Conservation (phyloP, 768 basidiomycete species). For the Xerocomus potaroensis region DNA sequence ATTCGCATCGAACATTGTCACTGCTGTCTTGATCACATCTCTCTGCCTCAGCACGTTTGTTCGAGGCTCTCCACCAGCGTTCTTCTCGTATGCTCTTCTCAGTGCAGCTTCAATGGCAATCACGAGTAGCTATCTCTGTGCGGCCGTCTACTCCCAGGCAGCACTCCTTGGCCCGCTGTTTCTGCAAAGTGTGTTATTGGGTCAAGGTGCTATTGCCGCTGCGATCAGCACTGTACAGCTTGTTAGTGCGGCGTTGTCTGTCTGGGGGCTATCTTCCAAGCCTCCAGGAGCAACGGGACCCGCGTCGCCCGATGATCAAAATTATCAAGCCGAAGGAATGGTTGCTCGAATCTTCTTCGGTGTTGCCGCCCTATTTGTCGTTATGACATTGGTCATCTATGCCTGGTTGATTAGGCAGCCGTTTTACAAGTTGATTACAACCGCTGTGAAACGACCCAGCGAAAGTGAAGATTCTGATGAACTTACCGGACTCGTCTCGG, state of each 20-base stretch:
- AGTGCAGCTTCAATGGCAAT: constrained; percentile 56
- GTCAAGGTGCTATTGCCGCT: constrained; percentile 83
- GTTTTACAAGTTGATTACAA: constrained; percentile 52
- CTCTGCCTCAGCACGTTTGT: constrained; percentile 67
- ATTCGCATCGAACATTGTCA: constrained; percentile 44
- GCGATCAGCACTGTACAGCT: constrained; percentile 77
- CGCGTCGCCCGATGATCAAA: constrained; percentile 8
- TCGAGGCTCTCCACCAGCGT: constrained; percentile 46
- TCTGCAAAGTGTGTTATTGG: constrained; percentile 74
- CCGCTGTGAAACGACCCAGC: constrained; percentile 37
- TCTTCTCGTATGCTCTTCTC: constrained; percentile 63
- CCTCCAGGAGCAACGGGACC: constrained; percentile 15
- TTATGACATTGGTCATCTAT: constrained; percentile 50
- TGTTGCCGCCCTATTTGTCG: constrained; percentile 62
- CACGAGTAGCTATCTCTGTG: constrained; percentile 75
- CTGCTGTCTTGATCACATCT: constrained; percentile 51
- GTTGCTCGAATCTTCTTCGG: constrained; percentile 73
- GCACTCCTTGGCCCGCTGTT: constrained; percentile 71
- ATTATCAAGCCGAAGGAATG: constrained; percentile 53
- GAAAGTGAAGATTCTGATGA: constrained; percentile 26
- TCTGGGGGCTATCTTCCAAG: constrained; percentile 40
- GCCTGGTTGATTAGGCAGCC: constrained; percentile 54
- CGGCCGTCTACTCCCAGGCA: constrained; percentile 71
- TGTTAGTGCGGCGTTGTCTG: constrained; percentile 54
- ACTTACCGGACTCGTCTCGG: constrained; percentile 34